Percentiles rank a stretch among this genome's conserved stretches.
Evolutionary conservation across 31 red algal genomes (phyloP).

Genomic region (Odonthalia washingtoniensis): DNA sequence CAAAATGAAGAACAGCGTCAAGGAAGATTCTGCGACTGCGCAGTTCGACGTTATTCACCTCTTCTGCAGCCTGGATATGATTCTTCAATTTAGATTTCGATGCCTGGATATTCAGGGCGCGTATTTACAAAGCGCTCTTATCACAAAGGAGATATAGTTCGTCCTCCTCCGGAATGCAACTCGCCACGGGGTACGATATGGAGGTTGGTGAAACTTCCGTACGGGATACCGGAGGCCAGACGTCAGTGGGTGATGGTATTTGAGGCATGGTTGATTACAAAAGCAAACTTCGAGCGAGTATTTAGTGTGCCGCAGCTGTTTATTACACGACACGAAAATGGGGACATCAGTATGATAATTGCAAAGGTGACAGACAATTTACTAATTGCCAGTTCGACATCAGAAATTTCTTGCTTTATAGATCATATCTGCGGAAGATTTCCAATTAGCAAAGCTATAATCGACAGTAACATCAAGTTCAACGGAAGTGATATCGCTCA

Average conservation of each 20-base stretch:
- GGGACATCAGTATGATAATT: neutral
- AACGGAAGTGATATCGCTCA: conserved; percentile 34
- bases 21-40: neutral
- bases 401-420: neutral
- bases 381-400: neutral
- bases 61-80: neutral
- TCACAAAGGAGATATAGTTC: conserved; percentile 32
- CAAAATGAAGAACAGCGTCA: neutral
- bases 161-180: conserved; percentile 6
- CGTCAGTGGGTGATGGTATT: conserved; percentile 23
- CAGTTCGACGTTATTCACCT: neutral
- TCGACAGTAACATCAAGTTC: too few relatives aligned
- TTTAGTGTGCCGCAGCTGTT: conserved; percentile 18
- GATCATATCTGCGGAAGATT: neutral
- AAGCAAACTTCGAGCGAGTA: neutral
- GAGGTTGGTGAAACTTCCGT: conserved; percentile 17
- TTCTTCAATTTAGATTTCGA: conserved; percentile 3
- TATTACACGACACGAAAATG: neutral
- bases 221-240: conserved; percentile 25
- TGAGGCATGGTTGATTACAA: neutral
- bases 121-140: conserved; percentile 13
- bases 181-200: neutral
- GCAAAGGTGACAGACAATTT: conserved; percentile 35
- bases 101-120: conserved; percentile 26
- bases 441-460: conserved; percentile 3